These are phyloP conservation scores for Chaetomiaceae sp. DNA, from an alignment of 2,329 filamentous ascomycete species.

Conservation along the genomic window DNA sequence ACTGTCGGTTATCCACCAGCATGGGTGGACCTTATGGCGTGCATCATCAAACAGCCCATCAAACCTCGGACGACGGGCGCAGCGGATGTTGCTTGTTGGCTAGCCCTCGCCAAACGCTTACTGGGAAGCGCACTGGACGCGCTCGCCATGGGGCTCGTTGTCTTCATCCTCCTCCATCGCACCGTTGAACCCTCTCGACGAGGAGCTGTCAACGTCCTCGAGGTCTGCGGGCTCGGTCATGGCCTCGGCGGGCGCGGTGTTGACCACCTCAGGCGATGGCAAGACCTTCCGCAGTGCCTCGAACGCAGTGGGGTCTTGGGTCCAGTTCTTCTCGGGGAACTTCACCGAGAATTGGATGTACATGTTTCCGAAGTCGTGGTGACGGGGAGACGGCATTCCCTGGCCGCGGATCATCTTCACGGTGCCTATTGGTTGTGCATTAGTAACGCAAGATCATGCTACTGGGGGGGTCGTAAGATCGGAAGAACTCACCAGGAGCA, in stretches of 20 bases:
- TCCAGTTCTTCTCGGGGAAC: conserved; percentile 79
- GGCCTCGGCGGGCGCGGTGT: conserved; percentile 67
- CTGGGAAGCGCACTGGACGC: conserved; percentile 83
- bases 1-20: background rate
- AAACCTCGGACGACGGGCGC: background rate
- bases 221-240: conserved; percentile 89
- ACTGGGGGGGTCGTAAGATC: background rate
- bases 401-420: conserved; percentile 94
- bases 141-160: conserved; percentile 67
- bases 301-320: conserved; percentile 61
- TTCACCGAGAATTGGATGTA: conserved; percentile 98
- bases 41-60: background rate
- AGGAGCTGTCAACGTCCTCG: conserved; percentile 74
- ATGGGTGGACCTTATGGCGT: background rate
- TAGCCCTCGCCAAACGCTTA: conserved; percentile 54
- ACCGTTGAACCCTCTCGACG: conserved; percentile 57
- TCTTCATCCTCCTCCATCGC: conserved; percentile 71
- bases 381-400: conserved; percentile 93
- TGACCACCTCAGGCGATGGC: conserved; percentile 60
- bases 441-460: conserved; percentile 18
- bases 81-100: background rate
- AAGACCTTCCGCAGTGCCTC: conserved; percentile 76
- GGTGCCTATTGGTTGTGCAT: conserved; percentile 51
- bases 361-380: conserved; percentile 92
- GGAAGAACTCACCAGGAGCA: conserved; percentile 63